Conservation (phyloP, 768 basidiomycete genomes). For the Artomyces pyxidatus region DNA sequence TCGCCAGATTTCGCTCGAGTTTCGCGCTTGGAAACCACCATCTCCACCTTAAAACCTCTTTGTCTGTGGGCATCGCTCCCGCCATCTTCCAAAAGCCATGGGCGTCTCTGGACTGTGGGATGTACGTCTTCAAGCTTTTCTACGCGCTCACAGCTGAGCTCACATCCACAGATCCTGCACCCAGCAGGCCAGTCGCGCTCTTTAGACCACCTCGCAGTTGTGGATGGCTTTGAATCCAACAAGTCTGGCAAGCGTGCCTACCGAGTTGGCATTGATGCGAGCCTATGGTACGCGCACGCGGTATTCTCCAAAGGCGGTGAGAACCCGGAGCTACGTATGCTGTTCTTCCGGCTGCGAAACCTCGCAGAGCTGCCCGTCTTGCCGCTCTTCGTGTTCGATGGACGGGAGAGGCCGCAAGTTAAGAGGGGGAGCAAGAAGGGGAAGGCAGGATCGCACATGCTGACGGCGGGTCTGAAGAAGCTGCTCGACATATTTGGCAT, state of each 20-base stretch:
- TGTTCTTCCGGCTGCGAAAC: conserved; percentile 79
- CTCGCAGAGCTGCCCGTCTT: conserved; percentile 71
- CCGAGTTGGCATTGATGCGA: conserved; percentile 79
- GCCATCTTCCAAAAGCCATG: not conserved
- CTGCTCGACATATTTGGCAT: conserved; percentile 75
- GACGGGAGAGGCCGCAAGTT: conserved; percentile 67
- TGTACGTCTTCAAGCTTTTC: conserved; percentile 16
- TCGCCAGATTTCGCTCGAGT: too few relatives aligned
- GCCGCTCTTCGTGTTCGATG: conserved; percentile 88
- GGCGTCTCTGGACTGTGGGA: conserved; percentile 2
- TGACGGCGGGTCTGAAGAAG: conserved; percentile 65
- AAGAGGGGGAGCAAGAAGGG: conserved; percentile 71
- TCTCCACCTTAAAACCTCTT: too few relatives aligned
- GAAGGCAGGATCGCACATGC: conserved; percentile 42
- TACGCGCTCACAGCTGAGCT: conserved; percentile 18
- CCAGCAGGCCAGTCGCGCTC: conserved; percentile 67
- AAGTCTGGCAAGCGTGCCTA: conserved; percentile 57
- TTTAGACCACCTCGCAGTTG: conserved; percentile 63
- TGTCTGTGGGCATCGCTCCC: too few relatives aligned
- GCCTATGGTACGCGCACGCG: conserved; percentile 71
- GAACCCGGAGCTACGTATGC: conserved; percentile 74
- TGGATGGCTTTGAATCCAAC: conserved; percentile 65
- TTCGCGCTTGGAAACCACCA: too few relatives aligned
- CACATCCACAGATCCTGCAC: conserved; percentile 42
- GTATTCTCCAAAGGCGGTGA: conserved; percentile 71